Base-by-base conservation (phyloP, 2,329 filamentous ascomycete species). In the Colletotrichum sp. region DNA sequence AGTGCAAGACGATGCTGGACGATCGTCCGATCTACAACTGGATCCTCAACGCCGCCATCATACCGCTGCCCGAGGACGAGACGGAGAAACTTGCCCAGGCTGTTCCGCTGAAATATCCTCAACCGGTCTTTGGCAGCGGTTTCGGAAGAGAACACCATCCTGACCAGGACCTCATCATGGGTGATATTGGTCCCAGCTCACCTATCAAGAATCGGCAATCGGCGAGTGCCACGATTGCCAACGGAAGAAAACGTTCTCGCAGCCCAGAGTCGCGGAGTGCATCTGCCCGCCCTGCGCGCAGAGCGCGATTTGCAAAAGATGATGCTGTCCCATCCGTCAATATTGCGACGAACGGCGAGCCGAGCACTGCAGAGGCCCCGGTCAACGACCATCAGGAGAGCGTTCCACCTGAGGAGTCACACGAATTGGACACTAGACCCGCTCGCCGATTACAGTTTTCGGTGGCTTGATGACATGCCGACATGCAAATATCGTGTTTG, bases 21-120 rank as follows among this genome's bases (percentile, higher is more conserved):
- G 89, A 92, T 77, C 80, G 84, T 27, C 84, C 85, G 1, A 89
- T 92, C 64, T 90, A 89, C 77, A 86, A 90, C 73, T 92, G 90
- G 90, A 90, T 92, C 54, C 82, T 86, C 71, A 87, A 90, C 67
- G 85, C 87, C 3, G 83, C 80, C 63, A 88, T 92, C 62, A 78
- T 85, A 29, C 77, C 80, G 12, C 73, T 84, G 21, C 78, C 79
- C 3, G 70, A 78, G 9, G 78, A 75, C 8, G 76, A 79, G 21
- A 69, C 54, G 5, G 79, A 84, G 11, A 83, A 84, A 7, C 78
- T 84, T 16, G 83, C 83, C 8, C 88, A 92, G 79, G 90, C 90
- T 82, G 83, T 87, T 3, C 78, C 81, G 33, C 79, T 92, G 18
- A 74, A 79, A 51, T 78, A 78, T 7, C 86, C 88, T 5, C 88